These are phyloP conservation scores for Spergularia bocconei DNA, from an alignment of 148 eudicot species.

Conservation along the genomic window DNA sequence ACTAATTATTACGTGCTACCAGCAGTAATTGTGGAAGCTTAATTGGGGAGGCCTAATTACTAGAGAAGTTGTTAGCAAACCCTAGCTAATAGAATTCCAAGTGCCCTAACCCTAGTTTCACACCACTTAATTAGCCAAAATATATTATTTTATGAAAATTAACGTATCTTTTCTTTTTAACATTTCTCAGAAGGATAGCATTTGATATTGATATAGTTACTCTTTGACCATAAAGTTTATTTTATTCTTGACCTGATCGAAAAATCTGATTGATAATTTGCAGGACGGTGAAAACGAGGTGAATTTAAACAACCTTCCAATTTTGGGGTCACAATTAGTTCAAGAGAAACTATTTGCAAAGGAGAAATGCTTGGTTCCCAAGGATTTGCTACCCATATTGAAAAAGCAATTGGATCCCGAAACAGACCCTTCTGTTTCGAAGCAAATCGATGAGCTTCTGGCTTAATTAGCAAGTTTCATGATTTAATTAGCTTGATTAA, in stretches of 20 bases:
- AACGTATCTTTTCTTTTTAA: no score
- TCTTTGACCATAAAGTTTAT: no score
- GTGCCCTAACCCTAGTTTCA: no score
- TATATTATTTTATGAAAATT: no score
- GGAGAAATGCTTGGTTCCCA: constrained; percentile 58
- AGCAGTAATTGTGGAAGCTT: neutral
- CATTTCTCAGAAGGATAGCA: no score
- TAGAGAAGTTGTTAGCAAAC: constrained; percentile 1
- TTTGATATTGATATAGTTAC: no score
- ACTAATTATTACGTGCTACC: neutral
- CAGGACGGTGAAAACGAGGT: constrained; percentile 20
- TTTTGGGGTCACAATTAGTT: constrained; percentile 40
- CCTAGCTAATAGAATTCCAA: neutral
- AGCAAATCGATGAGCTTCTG: constrained; percentile 1
- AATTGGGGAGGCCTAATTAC: neutral
- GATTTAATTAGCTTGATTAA: neutral
- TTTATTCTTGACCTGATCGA: neutral
- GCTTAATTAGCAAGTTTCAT: neutral
- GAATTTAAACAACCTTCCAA: constrained; percentile 34
- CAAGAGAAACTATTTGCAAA: constrained; percentile 71
- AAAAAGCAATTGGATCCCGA: constrained; percentile 22
- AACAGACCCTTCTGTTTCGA: constrained; percentile 2
- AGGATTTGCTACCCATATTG: constrained; percentile 21
- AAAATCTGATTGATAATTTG: neutral
- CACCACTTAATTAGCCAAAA: no score